These are phyloP conservation scores for Verticillium isaacii DNA, from an alignment of 2,329 filamentous ascomycete species.

Conservation along the genomic window DNA sequence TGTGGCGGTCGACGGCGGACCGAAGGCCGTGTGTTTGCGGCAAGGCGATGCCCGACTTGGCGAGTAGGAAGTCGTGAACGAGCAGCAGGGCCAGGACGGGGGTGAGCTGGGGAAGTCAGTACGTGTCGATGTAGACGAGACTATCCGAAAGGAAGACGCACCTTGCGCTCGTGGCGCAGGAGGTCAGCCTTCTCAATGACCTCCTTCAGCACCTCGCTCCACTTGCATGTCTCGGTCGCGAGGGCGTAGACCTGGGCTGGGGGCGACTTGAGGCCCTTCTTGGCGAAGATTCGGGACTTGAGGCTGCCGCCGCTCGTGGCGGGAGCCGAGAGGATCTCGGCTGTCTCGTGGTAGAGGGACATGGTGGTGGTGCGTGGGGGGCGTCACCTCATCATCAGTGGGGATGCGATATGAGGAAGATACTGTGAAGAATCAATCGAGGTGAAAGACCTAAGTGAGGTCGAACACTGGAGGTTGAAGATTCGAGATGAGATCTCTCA, in stretches of 20 bases:
- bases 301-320: conserved; percentile 72
- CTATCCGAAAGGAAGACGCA: conserved; percentile 28
- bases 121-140: neutral
- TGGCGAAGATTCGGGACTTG: conserved; percentile 78
- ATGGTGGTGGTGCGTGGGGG: conserved; percentile 41
- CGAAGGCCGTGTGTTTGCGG: conserved; percentile 75
- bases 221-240: conserved; percentile 83
- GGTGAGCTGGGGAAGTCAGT: conserved; percentile 55
- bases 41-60: conserved; percentile 77
- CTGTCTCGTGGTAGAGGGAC: conserved; percentile 94
- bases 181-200: conserved; percentile 80
- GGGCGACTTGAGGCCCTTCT: conserved; percentile 69
- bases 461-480: neutral
- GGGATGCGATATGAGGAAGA: neutral
- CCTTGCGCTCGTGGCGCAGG: conserved; percentile 79
- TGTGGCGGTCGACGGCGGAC: conserved; percentile 72
- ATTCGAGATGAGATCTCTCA: neutral
- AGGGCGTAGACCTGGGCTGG: conserved; percentile 83
- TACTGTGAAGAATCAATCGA: neutral
- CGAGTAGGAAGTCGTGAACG: conserved; percentile 78
- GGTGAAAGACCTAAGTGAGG: neutral
- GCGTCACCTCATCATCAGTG: neutral
- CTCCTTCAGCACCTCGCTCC: conserved; percentile 80
- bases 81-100: conserved; percentile 77
- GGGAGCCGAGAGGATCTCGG: conserved; percentile 62